Percentiles rank a stretch among this genome's conserved stretches.
phyloP scores from a whole-genome alignment of 2,329 filamentous ascomycete species.

The Neonectria ditissima region DNA sequence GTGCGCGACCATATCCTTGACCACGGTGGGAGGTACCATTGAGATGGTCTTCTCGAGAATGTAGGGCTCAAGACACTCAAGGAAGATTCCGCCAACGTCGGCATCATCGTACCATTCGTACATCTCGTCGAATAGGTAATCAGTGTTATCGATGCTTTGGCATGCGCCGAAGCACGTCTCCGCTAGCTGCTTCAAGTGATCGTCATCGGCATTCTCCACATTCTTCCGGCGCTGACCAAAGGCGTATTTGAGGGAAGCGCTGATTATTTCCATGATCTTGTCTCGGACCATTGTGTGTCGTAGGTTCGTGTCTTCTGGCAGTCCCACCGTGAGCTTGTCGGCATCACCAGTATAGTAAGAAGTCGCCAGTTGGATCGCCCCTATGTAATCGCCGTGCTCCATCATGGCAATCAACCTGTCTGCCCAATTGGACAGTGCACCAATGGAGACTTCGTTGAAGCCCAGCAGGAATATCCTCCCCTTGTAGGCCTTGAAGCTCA shows the following conservation, averaged over 20 bases:
- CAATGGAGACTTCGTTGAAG: constrained; percentile 93
- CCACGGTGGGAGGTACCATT: constrained; percentile 81
- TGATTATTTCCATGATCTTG: constrained; percentile 93
- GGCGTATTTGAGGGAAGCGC: constrained; percentile 88
- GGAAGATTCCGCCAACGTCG: constrained; percentile 78
- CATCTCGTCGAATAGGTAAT: constrained; percentile 91
- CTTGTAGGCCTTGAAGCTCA: constrained; percentile 97
- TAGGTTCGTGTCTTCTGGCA: constrained; percentile 83
- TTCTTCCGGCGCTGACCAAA: constrained; percentile 75
- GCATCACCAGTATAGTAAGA: constrained; percentile 91
- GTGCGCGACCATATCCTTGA: constrained; percentile 87
- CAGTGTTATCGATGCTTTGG: constrained; percentile 78
- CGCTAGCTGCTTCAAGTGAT: constrained; percentile 80
- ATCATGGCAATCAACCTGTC: constrained; percentile 93
- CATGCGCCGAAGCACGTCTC: constrained; percentile 88
- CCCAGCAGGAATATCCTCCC: constrained; percentile 91
- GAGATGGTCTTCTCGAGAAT: constrained; percentile 83
- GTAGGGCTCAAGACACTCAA: constrained; percentile 89
- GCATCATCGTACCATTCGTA: constrained; percentile 91
- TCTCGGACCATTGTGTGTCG: constrained; percentile 87
- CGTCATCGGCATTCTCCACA: constrained; percentile 59
- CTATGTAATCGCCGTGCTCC: constrained; percentile 96
- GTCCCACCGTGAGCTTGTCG: constrained; percentile 93
- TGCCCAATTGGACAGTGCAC: constrained; percentile 95
- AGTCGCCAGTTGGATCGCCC: constrained; percentile 88